These are phyloP conservation scores for Hygrophoropsis aurantiaca DNA, from an alignment of 768 basidiomycete genomes.

Conservation along the genomic window DNA sequence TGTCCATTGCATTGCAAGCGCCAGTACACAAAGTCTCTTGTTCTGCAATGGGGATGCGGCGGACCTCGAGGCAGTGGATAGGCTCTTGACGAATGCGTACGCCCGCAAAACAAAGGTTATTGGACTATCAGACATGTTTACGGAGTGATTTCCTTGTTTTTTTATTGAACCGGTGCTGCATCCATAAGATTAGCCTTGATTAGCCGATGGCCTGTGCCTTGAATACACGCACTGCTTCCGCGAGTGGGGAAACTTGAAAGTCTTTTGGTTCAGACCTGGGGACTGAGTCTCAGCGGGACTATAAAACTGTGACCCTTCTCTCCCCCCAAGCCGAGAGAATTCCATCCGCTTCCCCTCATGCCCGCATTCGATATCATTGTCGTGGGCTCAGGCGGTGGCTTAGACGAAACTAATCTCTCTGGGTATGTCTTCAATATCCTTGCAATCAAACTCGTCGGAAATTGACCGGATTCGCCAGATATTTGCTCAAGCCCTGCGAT, in stretches of 20 bases:
- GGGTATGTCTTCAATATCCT: conserved; percentile 51
- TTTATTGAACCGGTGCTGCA: too few relatives aligned
- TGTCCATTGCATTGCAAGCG: neutral
- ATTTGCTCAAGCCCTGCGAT: conserved; percentile 74
- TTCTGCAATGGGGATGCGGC: conserved; percentile 5
- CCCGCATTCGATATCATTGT: conserved; percentile 70
- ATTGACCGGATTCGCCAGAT: conserved; percentile 46
- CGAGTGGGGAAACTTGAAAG: conserved; percentile 1
- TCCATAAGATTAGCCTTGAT: neutral
- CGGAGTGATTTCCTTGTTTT: too few relatives aligned
- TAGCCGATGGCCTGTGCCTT: conserved; percentile 25
- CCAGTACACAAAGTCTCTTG: neutral
- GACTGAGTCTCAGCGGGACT: conserved; percentile 5
- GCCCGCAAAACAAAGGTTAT: too few relatives aligned
- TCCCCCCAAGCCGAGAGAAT: neutral
- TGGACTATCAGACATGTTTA: too few relatives aligned
- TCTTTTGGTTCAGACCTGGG: conserved; percentile 3
- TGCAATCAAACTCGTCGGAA: conserved; percentile 12
- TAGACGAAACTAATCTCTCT: conserved; percentile 85
- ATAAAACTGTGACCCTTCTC: conserved; percentile 4
- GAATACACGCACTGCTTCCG: conserved; percentile 9
- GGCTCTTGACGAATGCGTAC: too few relatives aligned
- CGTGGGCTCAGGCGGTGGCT: conserved; percentile 86
- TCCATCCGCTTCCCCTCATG: conserved; percentile 26
- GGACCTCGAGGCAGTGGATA: too few relatives aligned